phyloP scores from a whole-genome alignment of 805 yeast genomes.

The Myxozyma neotropica region DNA sequence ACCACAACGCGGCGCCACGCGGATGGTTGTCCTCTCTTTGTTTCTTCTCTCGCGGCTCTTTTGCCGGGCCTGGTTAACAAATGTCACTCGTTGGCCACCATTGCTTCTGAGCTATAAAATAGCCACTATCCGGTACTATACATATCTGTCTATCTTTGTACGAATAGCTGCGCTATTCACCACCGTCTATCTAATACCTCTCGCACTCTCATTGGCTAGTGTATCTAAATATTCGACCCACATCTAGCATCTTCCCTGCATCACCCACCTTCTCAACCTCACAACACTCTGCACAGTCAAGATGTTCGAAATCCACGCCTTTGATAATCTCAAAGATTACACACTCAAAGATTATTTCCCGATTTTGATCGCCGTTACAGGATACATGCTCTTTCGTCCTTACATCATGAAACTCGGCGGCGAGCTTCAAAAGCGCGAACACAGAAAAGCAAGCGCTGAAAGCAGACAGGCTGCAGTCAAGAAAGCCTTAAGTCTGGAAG shows the following conservation, averaged over 20 bases:
- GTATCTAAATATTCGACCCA: too few relatives aligned
- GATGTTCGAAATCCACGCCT: slow-evolving; percentile 4
- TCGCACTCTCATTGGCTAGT: too few relatives aligned
- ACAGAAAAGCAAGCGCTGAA: slow-evolving; percentile 18
- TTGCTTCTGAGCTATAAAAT: neutral
- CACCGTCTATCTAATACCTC: too few relatives aligned
- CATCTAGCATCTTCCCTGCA: too few relatives aligned
- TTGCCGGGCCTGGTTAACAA: neutral
- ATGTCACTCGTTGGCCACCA: too few relatives aligned
- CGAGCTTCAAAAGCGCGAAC: slow-evolving; percentile 28
- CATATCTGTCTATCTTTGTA: too few relatives aligned
- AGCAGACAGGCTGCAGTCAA: slow-evolving; percentile 16
- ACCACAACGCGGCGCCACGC: slow-evolving; percentile 11
- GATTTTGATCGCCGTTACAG: slow-evolving; percentile 32
- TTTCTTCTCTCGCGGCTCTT: neutral
- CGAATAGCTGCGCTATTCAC: too few relatives aligned
- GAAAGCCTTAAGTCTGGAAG: slow-evolving; percentile 22
- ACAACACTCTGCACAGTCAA: too few relatives aligned
- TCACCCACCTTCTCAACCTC: too few relatives aligned
- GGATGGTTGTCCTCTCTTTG: neutral
- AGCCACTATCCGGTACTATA: too few relatives aligned
- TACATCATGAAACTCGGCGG: slow-evolving; percentile 30
- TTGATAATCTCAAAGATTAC: slow-evolving; percentile 22
- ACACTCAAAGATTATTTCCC: slow-evolving; percentile 24
- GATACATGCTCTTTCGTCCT: slow-evolving; percentile 36